Base-by-base conservation (phyloP, 2,329 filamentous ascomycete genomes). In the Arthrobotrys pseudoclavata region DNA sequence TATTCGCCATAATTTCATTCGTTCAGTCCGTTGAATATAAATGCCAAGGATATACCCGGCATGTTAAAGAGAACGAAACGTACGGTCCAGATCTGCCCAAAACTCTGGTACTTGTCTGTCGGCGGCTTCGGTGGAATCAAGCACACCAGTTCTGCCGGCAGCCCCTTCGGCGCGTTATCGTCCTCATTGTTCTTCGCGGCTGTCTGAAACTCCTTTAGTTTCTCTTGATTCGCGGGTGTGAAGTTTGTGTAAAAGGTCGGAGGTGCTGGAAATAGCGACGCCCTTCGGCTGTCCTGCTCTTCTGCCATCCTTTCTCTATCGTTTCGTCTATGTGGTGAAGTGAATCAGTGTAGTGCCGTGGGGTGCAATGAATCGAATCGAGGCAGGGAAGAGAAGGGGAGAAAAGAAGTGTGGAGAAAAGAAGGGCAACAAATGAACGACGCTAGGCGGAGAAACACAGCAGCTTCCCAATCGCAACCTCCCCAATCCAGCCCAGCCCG, bases 161-260 rank as follows among this genome's bases (percentile, higher is more conserved):
- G 83, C 29, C 88, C 85, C 42, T 84, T 69, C 18, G 77, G 57
- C 40, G 79, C 40, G 55, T 69, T 34, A 9, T 12, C n/a, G 15
- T 57, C 57, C 12, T 72, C 62, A 7, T 29, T 62, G 18, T 83
- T 80, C 2, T 42, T 24, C n/a, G 20, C 20, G 12, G 31, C 31
- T 1, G 83, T 24, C 83, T 84, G 87, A 66, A 87, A 82, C 45
- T 86, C 82, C 69, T 86, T 84, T 24, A 92, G 84, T 57, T 89
- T 89, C 13, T 88, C 84, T 64, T 92, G 82, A 82, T 95, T 96
- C 29, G 91, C 89, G 2, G 89, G 84, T 0, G 93, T 97, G 84
- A 98, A 98, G 83, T 92, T 88, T 80, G 91, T 91, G 90, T 92
- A 98, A 85, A 97, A 97, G 0, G 91, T 90, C 26, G 96, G 96